Evolutionary conservation across 164 flowering plant species (phyloP).

Genomic region (Dillenia turbinata): DNA sequence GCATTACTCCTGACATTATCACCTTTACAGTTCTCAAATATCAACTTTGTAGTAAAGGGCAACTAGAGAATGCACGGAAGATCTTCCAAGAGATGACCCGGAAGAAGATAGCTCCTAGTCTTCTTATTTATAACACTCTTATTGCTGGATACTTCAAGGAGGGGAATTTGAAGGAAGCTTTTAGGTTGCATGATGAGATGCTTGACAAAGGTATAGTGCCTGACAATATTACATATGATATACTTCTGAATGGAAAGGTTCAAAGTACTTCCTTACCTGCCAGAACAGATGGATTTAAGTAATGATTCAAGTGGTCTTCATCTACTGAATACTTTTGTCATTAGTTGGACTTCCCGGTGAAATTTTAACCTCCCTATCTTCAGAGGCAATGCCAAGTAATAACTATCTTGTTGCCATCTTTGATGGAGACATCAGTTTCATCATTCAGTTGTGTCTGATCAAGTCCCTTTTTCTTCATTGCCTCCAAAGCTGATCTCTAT

Average conservation of each 20-base stretch:
- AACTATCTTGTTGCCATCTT: too few relatives aligned
- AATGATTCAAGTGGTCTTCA: background rate
- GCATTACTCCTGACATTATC: constrained; percentile 48
- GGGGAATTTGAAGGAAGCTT: constrained; percentile 74
- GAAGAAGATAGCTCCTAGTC: constrained; percentile 38
- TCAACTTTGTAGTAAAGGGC: constrained; percentile 64
- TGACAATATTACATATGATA: constrained; percentile 57
- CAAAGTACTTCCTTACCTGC: constrained; percentile 10
- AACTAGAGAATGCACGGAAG: constrained; percentile 51
- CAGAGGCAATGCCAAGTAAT: too few relatives aligned
- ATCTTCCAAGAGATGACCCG: constrained; percentile 57
- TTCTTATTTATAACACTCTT: constrained; percentile 50
- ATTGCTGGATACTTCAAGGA: constrained; percentile 64
- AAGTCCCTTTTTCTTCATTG: too few relatives aligned
- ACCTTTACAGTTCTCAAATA: constrained; percentile 44
- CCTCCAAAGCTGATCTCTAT: too few relatives aligned
- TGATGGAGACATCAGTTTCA: too few relatives aligned
- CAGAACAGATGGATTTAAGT: constrained; percentile 2
- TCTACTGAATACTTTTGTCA: background rate
- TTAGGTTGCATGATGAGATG: constrained; percentile 76
- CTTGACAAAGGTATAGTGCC: constrained; percentile 72
- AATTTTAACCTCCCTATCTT: too few relatives aligned
- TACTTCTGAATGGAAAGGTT: constrained; percentile 50
- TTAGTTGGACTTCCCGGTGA: too few relatives aligned
- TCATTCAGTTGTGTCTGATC: too few relatives aligned